Evolutionary conservation across 129 eudicot genomes (phyloP).

Genomic region (Logfia minima): DNA sequence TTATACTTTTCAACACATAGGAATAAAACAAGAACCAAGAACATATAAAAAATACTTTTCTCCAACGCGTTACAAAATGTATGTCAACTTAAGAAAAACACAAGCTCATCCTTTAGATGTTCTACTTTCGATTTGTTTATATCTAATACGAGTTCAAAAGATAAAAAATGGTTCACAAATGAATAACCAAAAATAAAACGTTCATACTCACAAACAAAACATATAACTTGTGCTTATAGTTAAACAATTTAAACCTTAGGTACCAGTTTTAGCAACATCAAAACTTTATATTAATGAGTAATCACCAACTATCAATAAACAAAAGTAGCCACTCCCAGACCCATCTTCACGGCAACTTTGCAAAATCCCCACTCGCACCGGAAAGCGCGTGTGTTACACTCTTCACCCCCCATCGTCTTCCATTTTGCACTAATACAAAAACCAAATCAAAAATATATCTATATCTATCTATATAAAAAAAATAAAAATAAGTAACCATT

Average conservation of each 20-base stretch:
- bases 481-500: background rate
- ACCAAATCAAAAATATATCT: background rate
- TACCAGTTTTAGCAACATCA: background rate
- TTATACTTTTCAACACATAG: too few species aligned
- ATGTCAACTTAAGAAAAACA: too few species aligned
- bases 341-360: conserved; percentile 34
- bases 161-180: too few species aligned
- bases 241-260: background rate
- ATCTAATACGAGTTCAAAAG: too few species aligned
- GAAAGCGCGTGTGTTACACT: conserved; percentile 34
- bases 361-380: conserved; percentile 5
- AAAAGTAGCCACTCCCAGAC: conserved; percentile 1
- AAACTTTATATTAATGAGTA: background rate
- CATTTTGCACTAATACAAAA: background rate
- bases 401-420: conserved; percentile 31
- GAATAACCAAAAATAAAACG: too few species aligned
- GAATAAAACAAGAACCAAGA: too few species aligned
- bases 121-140: too few species aligned
- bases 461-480: conserved; percentile 6
- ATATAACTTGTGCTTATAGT: background rate
- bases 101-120: too few species aligned
- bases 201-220: background rate
- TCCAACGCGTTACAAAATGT: too few species aligned
- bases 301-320: conserved; percentile 26
- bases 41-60: too few species aligned